Percentiles rank a stretch among this genome's conserved stretches.
Conservation (phyloP, 2,329 filamentous ascomycete genomes). For the Elsinoe fawcettii region DNA sequence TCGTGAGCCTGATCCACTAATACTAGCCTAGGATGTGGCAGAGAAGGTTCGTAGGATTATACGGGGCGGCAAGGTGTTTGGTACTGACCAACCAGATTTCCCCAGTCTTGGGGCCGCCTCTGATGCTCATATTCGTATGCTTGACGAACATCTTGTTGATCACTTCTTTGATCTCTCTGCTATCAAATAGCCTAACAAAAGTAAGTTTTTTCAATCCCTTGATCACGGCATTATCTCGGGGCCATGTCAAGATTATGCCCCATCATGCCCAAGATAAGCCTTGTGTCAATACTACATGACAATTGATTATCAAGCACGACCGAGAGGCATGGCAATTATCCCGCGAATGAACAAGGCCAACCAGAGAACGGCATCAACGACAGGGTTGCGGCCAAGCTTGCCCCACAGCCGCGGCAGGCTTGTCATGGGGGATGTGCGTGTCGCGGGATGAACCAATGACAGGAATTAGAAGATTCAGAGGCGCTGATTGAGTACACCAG, state of each 20-base stretch:
- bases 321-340: conserved; percentile 10
- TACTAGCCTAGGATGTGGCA: conserved; percentile 35
- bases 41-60: conserved; percentile 34
- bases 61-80: conserved; percentile 16
- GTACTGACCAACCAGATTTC: conserved; percentile 30
- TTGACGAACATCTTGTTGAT: conserved; percentile 72
- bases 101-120: conserved; percentile 43
- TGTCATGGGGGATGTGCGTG: conserved; percentile 1
- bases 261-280: neutral
- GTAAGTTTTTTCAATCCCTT: conserved; percentile 30
- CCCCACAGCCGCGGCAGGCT: conserved; percentile 11
- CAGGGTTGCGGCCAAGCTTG: conserved; percentile 7
- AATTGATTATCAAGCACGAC: conserved; percentile 23
- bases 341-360: conserved; percentile 6
- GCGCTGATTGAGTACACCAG: conserved; percentile 29
- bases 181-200: conserved; percentile 65
- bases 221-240: conserved; percentile 17
- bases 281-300: conserved; percentile 4
- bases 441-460: neutral
- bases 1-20: conserved; percentile 15
- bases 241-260: conserved; percentile 15
- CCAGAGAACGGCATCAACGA: neutral
- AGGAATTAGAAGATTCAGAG: conserved; percentile 21
- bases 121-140: conserved; percentile 64
- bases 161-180: conserved; percentile 68